Percentiles rank a stretch among this genome's conserved stretches.
Evolutionary conservation across 2,329 filamentous ascomycete genomes (phyloP).

Genomic region (Ophiostoma sp.): DNA sequence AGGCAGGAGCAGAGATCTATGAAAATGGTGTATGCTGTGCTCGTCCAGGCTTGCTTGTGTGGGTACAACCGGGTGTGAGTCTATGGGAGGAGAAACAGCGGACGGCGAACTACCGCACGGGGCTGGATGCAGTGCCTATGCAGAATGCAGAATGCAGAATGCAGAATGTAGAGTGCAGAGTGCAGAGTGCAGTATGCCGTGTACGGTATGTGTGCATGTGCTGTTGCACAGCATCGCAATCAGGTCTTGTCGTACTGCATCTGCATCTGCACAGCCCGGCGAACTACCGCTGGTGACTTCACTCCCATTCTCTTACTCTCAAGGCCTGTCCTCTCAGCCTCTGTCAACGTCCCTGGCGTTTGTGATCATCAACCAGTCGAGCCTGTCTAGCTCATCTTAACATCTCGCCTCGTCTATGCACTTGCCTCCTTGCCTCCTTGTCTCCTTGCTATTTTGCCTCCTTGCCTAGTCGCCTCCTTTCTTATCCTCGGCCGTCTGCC

Average conservation of each 20-base stretch:
- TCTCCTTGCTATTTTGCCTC: background rate
- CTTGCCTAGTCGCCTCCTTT: background rate
- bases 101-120: background rate
- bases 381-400: no score
- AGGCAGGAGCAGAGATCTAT: background rate
- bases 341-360: background rate
- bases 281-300: background rate
- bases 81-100: slow-evolving; percentile 22
- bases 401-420: background rate
- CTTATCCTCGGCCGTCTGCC: background rate
- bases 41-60: slow-evolving; percentile 40
- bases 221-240: background rate
- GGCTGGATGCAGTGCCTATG: background rate
- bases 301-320: no score
- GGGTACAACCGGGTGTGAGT: slow-evolving; percentile 21
- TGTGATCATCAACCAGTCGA: no score
- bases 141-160: background rate
- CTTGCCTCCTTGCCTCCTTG: background rate
- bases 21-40: slow-evolving; percentile 28
- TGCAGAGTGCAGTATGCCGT: background rate
- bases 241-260: background rate
- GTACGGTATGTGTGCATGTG: background rate
- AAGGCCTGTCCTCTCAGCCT: background rate
- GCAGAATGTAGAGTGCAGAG: background rate
- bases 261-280: background rate